Percentiles rank a stretch among this genome's conserved stretches.
Evolutionary conservation across 768 basidiomycete genomes (phyloP).

Genomic region (Daedalea quercina): DNA sequence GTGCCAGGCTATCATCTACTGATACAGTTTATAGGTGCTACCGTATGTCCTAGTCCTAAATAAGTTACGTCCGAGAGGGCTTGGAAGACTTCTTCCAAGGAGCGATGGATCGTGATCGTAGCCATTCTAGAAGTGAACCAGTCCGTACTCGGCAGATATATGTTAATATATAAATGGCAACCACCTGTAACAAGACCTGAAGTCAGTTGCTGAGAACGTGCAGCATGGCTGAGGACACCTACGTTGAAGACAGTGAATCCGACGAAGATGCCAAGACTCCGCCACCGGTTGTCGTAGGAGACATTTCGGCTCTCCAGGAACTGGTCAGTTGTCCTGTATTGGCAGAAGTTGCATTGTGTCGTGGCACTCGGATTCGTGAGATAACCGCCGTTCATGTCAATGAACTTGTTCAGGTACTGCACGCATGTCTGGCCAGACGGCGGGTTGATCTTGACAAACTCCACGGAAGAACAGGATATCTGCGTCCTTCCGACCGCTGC

Average conservation of each 20-base stretch:
- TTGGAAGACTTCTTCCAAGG: not conserved
- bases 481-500: conserved; percentile 43
- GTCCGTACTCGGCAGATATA: conserved; percentile 46
- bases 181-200: conserved; percentile 29
- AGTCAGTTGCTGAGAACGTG: not conserved
- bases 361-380: conserved; percentile 33
- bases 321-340: conserved; percentile 48
- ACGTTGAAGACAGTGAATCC: conserved; percentile 40
- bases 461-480: conserved; percentile 52
- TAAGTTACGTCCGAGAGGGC: not conserved
- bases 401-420: conserved; percentile 37
- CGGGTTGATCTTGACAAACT: conserved; percentile 50
- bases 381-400: conserved; percentile 39
- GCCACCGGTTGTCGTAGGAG: conserved; percentile 43
- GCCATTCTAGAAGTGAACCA: conserved; percentile 4
- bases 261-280: conserved; percentile 40
- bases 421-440: conserved; percentile 41
- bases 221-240: conserved; percentile 15
- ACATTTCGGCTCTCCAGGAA: conserved; percentile 51
- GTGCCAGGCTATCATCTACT: not conserved
- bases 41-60: not conserved
- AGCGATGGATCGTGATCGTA: not conserved
- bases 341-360: conserved; percentile 45
- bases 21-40: not conserved
- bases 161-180: conserved; percentile 41